Evolutionary conservation across 2,329 filamentous ascomycete species (phyloP).

Genomic region (Colletotrichum noveboracense): DNA sequence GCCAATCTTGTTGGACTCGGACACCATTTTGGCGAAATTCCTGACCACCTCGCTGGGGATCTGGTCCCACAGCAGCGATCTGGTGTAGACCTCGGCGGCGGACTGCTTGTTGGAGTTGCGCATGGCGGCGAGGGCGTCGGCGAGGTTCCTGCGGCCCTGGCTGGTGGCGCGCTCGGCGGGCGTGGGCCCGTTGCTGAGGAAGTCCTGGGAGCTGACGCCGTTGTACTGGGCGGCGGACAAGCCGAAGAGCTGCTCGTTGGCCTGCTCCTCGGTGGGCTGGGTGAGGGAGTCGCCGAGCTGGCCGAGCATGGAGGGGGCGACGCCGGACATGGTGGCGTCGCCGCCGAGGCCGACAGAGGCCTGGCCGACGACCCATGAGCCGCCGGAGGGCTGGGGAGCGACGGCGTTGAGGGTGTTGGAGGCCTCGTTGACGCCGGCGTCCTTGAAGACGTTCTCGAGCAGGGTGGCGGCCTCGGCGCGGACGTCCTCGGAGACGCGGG

Average conservation of each 20-base stretch:
- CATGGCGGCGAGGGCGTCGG: slow-evolving; percentile 82
- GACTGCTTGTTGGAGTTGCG: slow-evolving; percentile 76
- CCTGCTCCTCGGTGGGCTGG: slow-evolving; percentile 81
- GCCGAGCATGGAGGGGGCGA: slow-evolving; percentile 66
- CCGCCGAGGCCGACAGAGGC: slow-evolving; percentile 45
- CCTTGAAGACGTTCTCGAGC: slow-evolving; percentile 82
- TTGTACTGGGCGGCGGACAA: slow-evolving; percentile 89
- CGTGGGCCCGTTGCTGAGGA: slow-evolving; percentile 57
- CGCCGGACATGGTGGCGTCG: slow-evolving; percentile 49
- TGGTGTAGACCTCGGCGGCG: slow-evolving; percentile 88
- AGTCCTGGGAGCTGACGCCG: slow-evolving; percentile 78
- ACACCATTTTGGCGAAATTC: slow-evolving; percentile 91
- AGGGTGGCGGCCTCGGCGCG: slow-evolving; percentile 79
- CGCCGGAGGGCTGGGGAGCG: slow-evolving; percentile 58
- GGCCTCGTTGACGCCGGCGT: slow-evolving; percentile 67
- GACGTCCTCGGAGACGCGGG: slow-evolving; percentile 80
- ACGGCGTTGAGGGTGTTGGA: slow-evolving; percentile 49
- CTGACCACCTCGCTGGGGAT: slow-evolving; percentile 90
- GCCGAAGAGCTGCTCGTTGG: slow-evolving; percentile 86
- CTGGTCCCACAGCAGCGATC: slow-evolving; percentile 92
- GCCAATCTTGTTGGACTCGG: slow-evolving; percentile 66
- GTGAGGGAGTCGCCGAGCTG: slow-evolving; percentile 72
- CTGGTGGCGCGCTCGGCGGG: slow-evolving; percentile 58
- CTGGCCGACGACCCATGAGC: slow-evolving; percentile 46
- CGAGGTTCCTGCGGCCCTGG: slow-evolving; percentile 75